Evolutionary conservation across 805 yeast genomes (phyloP).

Genomic region (Kazachstania kunashirensis): DNA sequence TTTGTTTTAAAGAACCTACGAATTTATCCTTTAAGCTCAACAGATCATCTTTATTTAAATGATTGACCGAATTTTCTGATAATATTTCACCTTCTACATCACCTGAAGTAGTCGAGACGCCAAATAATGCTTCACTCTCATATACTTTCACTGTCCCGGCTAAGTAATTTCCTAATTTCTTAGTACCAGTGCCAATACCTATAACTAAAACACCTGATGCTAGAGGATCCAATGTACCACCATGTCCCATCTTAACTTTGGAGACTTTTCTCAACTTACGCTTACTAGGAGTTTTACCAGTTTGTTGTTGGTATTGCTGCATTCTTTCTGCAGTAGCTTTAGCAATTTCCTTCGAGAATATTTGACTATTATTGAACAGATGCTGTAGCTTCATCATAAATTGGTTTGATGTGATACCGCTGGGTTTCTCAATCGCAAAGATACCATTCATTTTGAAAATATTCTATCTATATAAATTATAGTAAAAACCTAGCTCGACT

Average conservation of each 20-base stretch:
- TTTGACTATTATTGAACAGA: conserved; percentile 48
- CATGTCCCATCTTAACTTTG: conserved; percentile 90
- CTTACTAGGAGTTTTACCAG: conserved; percentile 40
- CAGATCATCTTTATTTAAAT: conserved; percentile 46
- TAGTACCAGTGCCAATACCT: conserved; percentile 92
- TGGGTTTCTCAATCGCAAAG: conserved; percentile 84
- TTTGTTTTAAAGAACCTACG: conserved; percentile 72
- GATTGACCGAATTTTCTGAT: conserved; percentile 45
- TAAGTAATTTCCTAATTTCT: conserved; percentile 59
- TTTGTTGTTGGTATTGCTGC: conserved; percentile 30
- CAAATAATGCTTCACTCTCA: conserved; percentile 76
- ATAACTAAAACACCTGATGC: conserved; percentile 92
- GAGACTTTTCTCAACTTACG: conserved; percentile 40
- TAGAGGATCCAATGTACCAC: conserved; percentile 92
- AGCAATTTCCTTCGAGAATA: conserved; percentile 46
- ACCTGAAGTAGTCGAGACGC: conserved; percentile 87
- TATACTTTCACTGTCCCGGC: conserved; percentile 71
- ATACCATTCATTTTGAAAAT: conserved; percentile 65
- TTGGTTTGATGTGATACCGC: conserved; percentile 72
- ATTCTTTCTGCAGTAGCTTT: conserved; percentile 40
- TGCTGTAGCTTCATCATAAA: conserved; percentile 59
- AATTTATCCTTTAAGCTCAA: conserved; percentile 48
- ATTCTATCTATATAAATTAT: no score
- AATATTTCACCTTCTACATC: conserved; percentile 83
- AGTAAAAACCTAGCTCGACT: background rate